Evolutionary conservation across 208 protist species (phyloP).

Genomic region (Leishmania braziliensis): DNA sequence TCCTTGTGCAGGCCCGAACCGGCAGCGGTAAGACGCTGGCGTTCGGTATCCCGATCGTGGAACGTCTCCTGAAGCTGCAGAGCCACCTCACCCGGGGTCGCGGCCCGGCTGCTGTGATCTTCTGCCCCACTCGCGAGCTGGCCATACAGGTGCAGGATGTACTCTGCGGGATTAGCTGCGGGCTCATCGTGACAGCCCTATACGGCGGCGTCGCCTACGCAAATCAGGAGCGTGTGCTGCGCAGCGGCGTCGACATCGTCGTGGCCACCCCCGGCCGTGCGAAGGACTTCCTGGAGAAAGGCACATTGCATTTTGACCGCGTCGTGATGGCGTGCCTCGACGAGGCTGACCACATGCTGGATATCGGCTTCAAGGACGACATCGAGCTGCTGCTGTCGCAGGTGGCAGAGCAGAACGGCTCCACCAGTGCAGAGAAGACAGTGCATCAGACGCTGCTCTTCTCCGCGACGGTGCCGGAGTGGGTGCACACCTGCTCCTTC

Average conservation of each 20-base stretch:
- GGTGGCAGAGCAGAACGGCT: constrained; percentile 90
- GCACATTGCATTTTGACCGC: constrained; percentile 89
- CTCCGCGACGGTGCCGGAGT: constrained; percentile 93
- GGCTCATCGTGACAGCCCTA: constrained; percentile 92
- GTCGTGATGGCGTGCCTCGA: constrained; percentile 96
- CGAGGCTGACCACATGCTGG: constrained; percentile 98
- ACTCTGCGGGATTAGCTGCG: constrained; percentile 82
- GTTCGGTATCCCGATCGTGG: constrained; percentile 92
- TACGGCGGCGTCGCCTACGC: constrained; percentile 95
- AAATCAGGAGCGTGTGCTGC: constrained; percentile 91
- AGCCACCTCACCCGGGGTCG: constrained; percentile 47
- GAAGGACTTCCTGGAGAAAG: constrained; percentile 99
- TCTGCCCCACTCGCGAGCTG: constrained; percentile 99
- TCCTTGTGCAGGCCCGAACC: constrained; percentile 92
- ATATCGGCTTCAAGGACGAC: constrained; percentile 97
- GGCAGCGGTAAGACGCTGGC: constrained; percentile 96
- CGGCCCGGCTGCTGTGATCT: constrained; percentile 92
- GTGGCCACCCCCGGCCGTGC: constrained; percentile 98
- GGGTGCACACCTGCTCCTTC: constrained; percentile 87
- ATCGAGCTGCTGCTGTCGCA: constrained; percentile 95
- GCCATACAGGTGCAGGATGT: constrained; percentile 98
- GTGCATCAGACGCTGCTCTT: constrained; percentile 94
- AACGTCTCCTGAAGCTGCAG: constrained; percentile 62
- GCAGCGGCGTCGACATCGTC: constrained; percentile 98
- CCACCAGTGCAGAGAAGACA: constrained; percentile 74